phyloP scores from a whole-genome alignment of 257 asterid genomes.

The Nicotiana sylvestris region DNA sequence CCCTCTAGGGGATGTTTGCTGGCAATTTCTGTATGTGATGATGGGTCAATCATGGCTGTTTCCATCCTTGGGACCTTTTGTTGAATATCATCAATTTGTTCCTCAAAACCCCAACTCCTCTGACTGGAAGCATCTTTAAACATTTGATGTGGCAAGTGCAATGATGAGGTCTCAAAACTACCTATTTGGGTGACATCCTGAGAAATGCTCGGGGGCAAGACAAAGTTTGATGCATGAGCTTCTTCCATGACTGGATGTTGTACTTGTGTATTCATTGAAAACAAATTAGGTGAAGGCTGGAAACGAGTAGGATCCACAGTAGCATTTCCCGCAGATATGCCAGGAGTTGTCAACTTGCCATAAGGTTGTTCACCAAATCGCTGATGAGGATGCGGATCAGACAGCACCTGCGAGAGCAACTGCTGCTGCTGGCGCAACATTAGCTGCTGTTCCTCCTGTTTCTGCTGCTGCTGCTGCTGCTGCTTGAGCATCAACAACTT shows the following conservation, averaged over 20 bases:
- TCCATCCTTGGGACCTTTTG: conserved; percentile 18
- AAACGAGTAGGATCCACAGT: conserved; percentile 42
- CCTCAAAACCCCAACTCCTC: conserved; percentile 39
- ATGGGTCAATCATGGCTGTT: conserved; percentile 26
- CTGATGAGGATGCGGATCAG: conserved; percentile 57
- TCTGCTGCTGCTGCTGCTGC: conserved; percentile 68
- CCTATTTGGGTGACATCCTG: conserved; percentile 38
- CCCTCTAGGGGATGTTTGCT: conserved; percentile 21
- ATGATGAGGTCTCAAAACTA: conserved; percentile 36
- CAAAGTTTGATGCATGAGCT: conserved; percentile 34
- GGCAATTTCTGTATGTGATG: conserved; percentile 21
- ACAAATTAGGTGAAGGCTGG: conserved; percentile 49
- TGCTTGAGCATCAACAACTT: conserved; percentile 65
- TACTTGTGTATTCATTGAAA: conserved; percentile 40
- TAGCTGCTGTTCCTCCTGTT: conserved; percentile 65
- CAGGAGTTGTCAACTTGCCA: conserved; percentile 48
- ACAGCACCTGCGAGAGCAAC: conserved; percentile 61
- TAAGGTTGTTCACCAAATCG: conserved; percentile 47
- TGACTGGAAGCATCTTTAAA: conserved; percentile 31
- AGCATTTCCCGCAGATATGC: conserved; percentile 43
- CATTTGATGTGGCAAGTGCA: conserved; percentile 51
- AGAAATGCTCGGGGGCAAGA: conserved; percentile 41
- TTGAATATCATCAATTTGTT: conserved; percentile 35
- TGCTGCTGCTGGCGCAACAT: conserved; percentile 75
- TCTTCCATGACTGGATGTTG: conserved; percentile 38